Evolutionary conservation across 2,329 filamentous ascomycete species (phyloP), one percentile per base, ranked within the genome.

Genomic region (Lachnellula suecica): DNA sequence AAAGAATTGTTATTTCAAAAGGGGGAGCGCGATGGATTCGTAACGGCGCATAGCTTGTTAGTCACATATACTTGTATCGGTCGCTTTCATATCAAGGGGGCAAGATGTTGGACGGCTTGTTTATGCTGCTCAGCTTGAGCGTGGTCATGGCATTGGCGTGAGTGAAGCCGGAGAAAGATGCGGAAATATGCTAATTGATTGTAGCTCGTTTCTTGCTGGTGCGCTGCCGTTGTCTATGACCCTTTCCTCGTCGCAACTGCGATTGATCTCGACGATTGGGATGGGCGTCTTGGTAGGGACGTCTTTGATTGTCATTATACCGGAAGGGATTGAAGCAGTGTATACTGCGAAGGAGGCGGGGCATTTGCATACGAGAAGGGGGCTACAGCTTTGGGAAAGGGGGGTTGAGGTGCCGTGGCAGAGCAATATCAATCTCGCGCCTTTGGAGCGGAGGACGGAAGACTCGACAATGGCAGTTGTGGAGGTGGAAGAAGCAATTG

Each of bases 231-330:
- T 99, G 46, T 92, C 91, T 52, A 89, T 99, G 77, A 83, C 87
- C 52, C 81, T 99, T 23, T 93, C 92, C 25, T 85, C 88, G 54
- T 89, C 91, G 40, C 91, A 96, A 70, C 76, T 97, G 52, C 87
- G 93, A 66, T 76, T 96, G 45, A 89, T 97, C 68, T 95, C 93
- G 20, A 92, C 91, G 52, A 83, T 97, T 68, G 94, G 94, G 48
- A 91, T 96, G 70, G 94, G 94, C 41, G 88, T 99, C 47, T 78
- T 99, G 8, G 92, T 99, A 15, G 94, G 94, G 31, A 97, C 94
- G 24, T 93, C 93, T 1, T 80, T 99, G 59, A 93, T 97, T 59
- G 91, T 99, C 27, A 97, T 99, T 66, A 96, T 99, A 64, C 94
- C 94, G 1, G 94, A 99, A 71, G 94, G 94, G 34, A 87, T 97